phyloP scores from a whole-genome alignment of 345 rosid genomes.

The Boechera divaricarpa region DNA sequence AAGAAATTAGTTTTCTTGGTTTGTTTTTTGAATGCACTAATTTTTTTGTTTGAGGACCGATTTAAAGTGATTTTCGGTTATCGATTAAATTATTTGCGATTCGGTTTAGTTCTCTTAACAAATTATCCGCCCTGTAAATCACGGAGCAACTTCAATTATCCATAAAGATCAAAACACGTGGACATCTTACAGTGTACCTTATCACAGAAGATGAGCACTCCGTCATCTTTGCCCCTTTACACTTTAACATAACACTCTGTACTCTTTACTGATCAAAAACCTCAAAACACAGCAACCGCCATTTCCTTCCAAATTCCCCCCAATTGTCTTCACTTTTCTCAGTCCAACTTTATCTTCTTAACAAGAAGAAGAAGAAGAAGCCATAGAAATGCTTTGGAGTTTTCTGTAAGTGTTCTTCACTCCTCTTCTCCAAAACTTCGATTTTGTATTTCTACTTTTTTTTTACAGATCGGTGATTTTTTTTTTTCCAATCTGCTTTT shows the following conservation, averaged over 20 bases:
- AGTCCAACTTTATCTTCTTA: not conserved
- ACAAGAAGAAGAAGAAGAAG: not conserved
- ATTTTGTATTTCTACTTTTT: not conserved
- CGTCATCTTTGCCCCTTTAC: conserved; percentile 35
- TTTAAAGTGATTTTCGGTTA: too few relatives aligned
- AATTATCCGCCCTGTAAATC: conserved; percentile 4
- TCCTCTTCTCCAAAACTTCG: not conserved
- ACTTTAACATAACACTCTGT: conserved; percentile 42
- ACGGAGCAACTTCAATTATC: not conserved
- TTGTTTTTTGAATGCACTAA: not conserved
- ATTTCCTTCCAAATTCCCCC: conserved; percentile 34
- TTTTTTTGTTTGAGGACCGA: too few relatives aligned
- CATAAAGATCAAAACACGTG: conserved; percentile 38
- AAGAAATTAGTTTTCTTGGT: not conserved
- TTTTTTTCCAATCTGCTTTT: too few relatives aligned
- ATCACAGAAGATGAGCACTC: conserved; percentile 18
- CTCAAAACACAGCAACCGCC: conserved; percentile 31
- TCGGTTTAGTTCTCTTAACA: conserved; percentile 25
- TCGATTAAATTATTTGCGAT: too few relatives aligned
- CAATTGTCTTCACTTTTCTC: conserved; percentile 5
- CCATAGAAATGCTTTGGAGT: conserved; percentile 39
- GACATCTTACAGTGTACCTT: not conserved
- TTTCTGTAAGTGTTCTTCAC: conserved; percentile 26
- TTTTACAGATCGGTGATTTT: conserved; percentile 36
- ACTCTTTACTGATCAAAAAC: conserved; percentile 28